Evolutionary conservation across 805 yeast species (phyloP).

Genomic region (Soucietia sequanensis): DNA sequence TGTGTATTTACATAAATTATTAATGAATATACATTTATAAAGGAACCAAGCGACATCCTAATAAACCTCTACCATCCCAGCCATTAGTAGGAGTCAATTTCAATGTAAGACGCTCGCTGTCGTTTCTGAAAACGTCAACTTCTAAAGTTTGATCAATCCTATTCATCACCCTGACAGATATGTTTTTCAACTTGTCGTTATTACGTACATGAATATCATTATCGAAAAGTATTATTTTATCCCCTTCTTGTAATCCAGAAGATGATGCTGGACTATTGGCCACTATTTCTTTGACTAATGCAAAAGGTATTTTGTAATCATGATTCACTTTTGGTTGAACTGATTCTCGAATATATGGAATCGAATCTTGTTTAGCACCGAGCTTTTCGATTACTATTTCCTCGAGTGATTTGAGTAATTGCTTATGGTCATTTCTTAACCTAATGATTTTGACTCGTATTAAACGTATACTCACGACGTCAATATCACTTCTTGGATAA

Average conservation of each 20-base stretch:
- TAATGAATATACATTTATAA: constrained; percentile 23
- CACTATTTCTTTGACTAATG: constrained; percentile 49
- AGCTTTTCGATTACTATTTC: constrained; percentile 46
- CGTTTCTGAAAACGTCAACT: constrained; percentile 32
- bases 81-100: constrained; percentile 43
- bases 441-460: constrained; percentile 64
- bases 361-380: constrained; percentile 1
- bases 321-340: constrained; percentile 11
- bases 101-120: constrained; percentile 13
- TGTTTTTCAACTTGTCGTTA: constrained; percentile 45
- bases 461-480: constrained; percentile 64
- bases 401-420: constrained; percentile 48
- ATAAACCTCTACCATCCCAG: constrained; percentile 69
- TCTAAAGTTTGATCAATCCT: constrained; percentile 28
- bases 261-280: constrained; percentile 53
- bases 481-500: constrained; percentile 81
- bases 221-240: constrained; percentile 56
- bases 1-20: too few species aligned
- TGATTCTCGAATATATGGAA: too few species aligned
- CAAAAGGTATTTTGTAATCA: too few species aligned
- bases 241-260: constrained; percentile 55
- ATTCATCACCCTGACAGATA: constrained; percentile 44
- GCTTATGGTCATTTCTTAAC: constrained; percentile 65
- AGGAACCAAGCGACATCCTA: constrained; percentile 62
- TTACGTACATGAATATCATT: constrained; percentile 49